Conservation (phyloP, 805 yeast genomes). For the Lipomyces mesembrius region DNA sequence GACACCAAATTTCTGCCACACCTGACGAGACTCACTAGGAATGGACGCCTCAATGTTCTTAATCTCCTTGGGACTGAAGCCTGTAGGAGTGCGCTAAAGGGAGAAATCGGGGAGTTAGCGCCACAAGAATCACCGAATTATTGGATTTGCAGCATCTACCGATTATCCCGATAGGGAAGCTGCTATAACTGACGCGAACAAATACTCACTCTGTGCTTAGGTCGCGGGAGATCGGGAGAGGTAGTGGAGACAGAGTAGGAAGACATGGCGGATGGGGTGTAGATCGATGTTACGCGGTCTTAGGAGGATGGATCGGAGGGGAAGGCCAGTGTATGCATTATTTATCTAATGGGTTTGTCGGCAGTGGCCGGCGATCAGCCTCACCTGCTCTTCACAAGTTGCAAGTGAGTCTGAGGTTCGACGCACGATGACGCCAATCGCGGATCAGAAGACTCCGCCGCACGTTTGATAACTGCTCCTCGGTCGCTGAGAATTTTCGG, state of each 20-base stretch:
- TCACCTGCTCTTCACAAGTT: too few species aligned
- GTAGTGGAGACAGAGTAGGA: not conserved
- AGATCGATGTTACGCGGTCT: not conserved
- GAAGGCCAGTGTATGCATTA: not conserved
- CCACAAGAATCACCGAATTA: not conserved
- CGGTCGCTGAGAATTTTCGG: too few species aligned
- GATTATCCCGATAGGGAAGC: too few species aligned
- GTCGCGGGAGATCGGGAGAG: slow-evolving; percentile 23
- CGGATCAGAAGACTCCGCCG: too few species aligned
- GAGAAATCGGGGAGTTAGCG: slow-evolving; percentile 2
- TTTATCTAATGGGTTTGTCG: not conserved
- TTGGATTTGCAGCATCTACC: too few species aligned
- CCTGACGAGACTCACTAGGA: slow-evolving; percentile 74
- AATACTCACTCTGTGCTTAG: slow-evolving; percentile 34
- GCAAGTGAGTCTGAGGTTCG: too few species aligned
- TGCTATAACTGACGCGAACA: not conserved
- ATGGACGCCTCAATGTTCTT: slow-evolving; percentile 79
- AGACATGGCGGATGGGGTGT: slow-evolving; percentile 2
- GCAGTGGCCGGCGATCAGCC: too few species aligned
- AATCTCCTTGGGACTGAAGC: slow-evolving; percentile 89
- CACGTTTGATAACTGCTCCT: too few species aligned
- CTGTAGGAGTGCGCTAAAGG: slow-evolving; percentile 73
- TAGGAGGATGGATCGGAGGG: slow-evolving; percentile 4
- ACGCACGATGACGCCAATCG: too few species aligned
- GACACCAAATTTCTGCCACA: slow-evolving; percentile 75